These are phyloP conservation scores for Metarhizium anisopliae DNA, from an alignment of 2,329 filamentous ascomycete species.

Conservation along the genomic window DNA sequence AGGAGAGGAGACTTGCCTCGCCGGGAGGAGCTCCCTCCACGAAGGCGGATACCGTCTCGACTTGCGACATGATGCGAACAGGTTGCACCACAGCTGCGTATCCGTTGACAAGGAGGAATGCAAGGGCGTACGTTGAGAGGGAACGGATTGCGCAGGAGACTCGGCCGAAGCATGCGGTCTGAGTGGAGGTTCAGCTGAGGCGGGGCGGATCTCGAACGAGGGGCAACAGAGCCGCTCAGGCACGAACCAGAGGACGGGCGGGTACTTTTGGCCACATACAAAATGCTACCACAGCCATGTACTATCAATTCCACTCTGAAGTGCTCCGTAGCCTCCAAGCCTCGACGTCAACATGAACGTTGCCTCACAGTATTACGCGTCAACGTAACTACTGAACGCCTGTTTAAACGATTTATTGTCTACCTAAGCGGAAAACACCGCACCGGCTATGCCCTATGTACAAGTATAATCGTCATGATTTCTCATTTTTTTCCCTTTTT, in stretches of 20 bases:
- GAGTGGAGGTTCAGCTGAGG: constrained; percentile 7
- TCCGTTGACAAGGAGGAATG: not conserved
- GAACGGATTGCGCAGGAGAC: not conserved
- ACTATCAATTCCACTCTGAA: not conserved
- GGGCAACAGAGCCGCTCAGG: not conserved
- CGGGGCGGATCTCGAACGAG: constrained; percentile 12
- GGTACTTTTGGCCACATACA: not conserved
- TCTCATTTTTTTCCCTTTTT: not conserved
- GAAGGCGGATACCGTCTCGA: constrained; percentile 62
- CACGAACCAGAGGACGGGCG: not conserved
- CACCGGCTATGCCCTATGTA: not conserved
- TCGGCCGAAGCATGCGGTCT: not conserved
- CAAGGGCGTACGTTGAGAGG: not conserved
- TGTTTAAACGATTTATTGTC: not conserved
- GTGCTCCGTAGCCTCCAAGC: not conserved
- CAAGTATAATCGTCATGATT: not conserved
- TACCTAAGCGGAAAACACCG: not conserved
- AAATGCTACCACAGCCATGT: not conserved
- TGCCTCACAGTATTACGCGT: no score
- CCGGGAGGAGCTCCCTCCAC: constrained; percentile 90
- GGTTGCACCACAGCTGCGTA: not conserved
- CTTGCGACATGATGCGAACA: constrained; percentile 24
- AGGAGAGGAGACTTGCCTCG: constrained; percentile 56
- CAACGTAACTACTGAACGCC: not conserved
- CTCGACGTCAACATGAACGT: no score